Conservation (phyloP, 257 asterid species). For the Capsicum chinense region DNA sequence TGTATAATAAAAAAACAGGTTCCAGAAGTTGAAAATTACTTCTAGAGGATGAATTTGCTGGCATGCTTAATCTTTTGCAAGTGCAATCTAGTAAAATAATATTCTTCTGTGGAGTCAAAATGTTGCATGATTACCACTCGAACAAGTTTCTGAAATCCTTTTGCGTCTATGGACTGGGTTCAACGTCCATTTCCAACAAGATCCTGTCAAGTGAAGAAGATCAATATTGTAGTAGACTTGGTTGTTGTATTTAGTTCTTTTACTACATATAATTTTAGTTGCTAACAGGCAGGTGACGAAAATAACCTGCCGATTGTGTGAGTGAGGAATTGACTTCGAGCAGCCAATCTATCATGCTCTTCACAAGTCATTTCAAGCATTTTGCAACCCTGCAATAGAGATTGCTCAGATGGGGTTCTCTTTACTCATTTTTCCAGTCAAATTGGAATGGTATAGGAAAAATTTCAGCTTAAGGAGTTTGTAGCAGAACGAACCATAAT, state of each 20-base stretch:
- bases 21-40: neutral
- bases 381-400: constrained; percentile 68
- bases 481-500: neutral
- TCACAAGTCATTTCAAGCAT: constrained; percentile 92
- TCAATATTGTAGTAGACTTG: neutral
- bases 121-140: constrained; percentile 64
- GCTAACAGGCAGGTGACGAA: neutral
- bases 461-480: no score
- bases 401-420: neutral
- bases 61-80: neutral
- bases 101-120: neutral
- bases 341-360: constrained; percentile 79
- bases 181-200: constrained; percentile 68
- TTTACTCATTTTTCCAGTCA: neutral
- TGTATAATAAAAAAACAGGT: neutral
- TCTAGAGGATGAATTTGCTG: neutral
- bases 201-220: constrained; percentile 51
- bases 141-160: constrained; percentile 86
- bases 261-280: no score
- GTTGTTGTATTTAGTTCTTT: neutral
- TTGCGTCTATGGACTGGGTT: constrained; percentile 75
- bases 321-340: constrained; percentile 81
- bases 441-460: neutral
- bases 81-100: neutral
- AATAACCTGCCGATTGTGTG: constrained; percentile 82